Base-by-base conservation (phyloP, 768 basidiomycete species). In the Tephrocybe sp. region DNA sequence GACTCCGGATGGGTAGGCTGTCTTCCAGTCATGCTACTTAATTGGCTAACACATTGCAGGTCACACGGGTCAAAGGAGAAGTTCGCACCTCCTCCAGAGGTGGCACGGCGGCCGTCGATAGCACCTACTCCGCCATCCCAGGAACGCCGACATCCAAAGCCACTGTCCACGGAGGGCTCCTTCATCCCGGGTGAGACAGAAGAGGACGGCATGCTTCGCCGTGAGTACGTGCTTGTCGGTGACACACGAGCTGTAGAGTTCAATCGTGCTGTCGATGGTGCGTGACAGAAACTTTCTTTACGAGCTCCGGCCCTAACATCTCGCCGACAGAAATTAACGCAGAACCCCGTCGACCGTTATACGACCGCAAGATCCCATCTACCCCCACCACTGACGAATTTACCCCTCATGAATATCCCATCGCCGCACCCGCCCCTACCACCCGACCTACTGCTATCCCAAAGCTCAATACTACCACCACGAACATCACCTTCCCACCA, bases 211-310 rank as follows among this genome's bases (percentile, higher is more conserved):
- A 73, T 85, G 44, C 74, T 92, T 43, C 78, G 87, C 46, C 79
- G 84, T 55, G 96, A 98, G 62, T 99, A 99, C 60, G 96, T 98
- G 0, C 80, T 99, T 1, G 90, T 98, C 1, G 94, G 88, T 37
- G 93, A 99, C 66, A 83, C 81, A 48, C 79, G 86, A 44, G 90
- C 90, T 1, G 89, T 98, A 2, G 95, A 98, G 65, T 92, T 98
- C 65, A 93, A 92, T 65, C 83, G 84, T 14, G 82, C 93, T 2
- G 88, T 96, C 1, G 96, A 98, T 72, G 95, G 95, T 90, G 54
- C 60, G 84, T 67, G 23, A 18, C 34, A 9, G 17, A 36, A 21
- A 33, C 43, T 12, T 7, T 20, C 36, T 26, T 10, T 30, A 12
- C 14, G 44, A 42, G 33, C 39, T 30, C 12, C 12, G 7, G 15